Conservation (phyloP, 495 filamentous ascomycete species). For the Hypoxylon cercidicola region DNA sequence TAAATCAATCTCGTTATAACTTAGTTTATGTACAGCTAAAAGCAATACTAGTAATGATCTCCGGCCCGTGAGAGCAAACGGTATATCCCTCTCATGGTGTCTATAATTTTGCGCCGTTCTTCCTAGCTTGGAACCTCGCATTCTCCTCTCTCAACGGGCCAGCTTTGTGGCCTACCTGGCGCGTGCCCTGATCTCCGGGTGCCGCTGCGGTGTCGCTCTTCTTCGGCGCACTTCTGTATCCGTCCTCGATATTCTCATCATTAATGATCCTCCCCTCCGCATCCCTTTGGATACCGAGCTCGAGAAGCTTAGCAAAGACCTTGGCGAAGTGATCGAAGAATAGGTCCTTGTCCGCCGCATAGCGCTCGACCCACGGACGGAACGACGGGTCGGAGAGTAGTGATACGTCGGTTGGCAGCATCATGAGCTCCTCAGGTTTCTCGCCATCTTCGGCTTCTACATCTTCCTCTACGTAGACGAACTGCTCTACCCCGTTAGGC, state of each 20-base stretch:
- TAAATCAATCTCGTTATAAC: not conserved
- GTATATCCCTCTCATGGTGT: not conserved
- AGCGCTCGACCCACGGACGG: conserved; percentile 64
- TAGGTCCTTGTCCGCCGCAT: conserved; percentile 68
- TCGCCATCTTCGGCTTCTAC: conserved; percentile 63
- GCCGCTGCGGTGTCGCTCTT: conserved; percentile 62
- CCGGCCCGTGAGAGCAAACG: not conserved
- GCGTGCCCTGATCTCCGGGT: conserved; percentile 45
- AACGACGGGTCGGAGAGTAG: conserved; percentile 50
- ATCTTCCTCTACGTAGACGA: conserved; percentile 69
- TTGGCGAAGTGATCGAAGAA: conserved; percentile 71
- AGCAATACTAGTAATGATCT: not conserved
- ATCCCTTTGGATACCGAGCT: conserved; percentile 68
- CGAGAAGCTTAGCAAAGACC: conserved; percentile 70
- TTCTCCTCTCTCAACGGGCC: conserved; percentile 43
- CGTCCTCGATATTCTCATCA: conserved; percentile 63
- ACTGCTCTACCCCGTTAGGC: conserved; percentile 64
- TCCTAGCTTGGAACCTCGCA: conserved; percentile 37
- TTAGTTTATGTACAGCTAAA: not conserved
- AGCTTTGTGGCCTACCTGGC: conserved; percentile 35
- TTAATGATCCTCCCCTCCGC: conserved; percentile 60
- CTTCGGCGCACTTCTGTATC: conserved; percentile 68
- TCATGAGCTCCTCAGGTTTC: conserved; percentile 65
- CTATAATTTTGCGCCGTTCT: conserved; percentile 33
- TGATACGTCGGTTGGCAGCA: conserved; percentile 59